phyloP scores from a whole-genome alignment of 495 filamentous ascomycete genomes.

The Terfezia boudieri region DNA sequence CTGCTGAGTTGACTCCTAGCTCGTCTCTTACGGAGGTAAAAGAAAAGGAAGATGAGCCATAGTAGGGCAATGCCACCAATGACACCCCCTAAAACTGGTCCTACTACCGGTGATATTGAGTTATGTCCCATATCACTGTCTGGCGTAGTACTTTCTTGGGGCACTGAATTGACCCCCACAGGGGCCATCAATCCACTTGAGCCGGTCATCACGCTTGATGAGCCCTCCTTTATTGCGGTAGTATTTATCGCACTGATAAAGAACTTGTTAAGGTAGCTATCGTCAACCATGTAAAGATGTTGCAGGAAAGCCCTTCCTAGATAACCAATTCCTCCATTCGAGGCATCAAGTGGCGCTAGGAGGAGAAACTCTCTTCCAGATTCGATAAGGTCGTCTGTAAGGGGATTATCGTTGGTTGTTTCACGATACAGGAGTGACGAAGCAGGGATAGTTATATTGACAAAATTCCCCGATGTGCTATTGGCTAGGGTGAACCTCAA shows the following conservation, averaged over 20 bases:
- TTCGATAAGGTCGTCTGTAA: slow-evolving; percentile 7
- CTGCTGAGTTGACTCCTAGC: not conserved
- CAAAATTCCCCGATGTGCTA: slow-evolving; percentile 1
- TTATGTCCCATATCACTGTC: too few relatives aligned
- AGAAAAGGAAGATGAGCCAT: not conserved
- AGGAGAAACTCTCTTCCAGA: slow-evolving; percentile 12
- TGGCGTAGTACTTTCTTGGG: too few relatives aligned
- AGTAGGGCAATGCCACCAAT: not conserved
- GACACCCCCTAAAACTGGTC: not conserved
- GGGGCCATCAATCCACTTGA: not conserved
- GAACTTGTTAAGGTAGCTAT: slow-evolving; percentile 11
- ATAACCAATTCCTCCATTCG: slow-evolving; percentile 5
- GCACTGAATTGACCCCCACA: too few relatives aligned
- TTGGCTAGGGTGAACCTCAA: slow-evolving; percentile 15
- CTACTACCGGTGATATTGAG: not conserved
- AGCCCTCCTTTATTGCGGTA: not conserved
- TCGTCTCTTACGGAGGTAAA: not conserved
- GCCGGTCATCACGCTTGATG: not conserved
- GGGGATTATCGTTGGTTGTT: slow-evolving; percentile 8
- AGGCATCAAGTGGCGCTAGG: slow-evolving; percentile 8
- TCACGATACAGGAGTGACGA: slow-evolving; percentile 12
- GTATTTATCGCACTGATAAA: slow-evolving; percentile 6
- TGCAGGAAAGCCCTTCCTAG: slow-evolving; percentile 15
- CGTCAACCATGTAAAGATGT: slow-evolving; percentile 15
- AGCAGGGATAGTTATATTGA: slow-evolving; percentile 8